Percentiles rank a stretch among this genome's conserved stretches.
These are phyloP conservation scores for Solanum aculeatissimum DNA, from an alignment of 305 asterid species.

Conservation along the genomic window DNA sequence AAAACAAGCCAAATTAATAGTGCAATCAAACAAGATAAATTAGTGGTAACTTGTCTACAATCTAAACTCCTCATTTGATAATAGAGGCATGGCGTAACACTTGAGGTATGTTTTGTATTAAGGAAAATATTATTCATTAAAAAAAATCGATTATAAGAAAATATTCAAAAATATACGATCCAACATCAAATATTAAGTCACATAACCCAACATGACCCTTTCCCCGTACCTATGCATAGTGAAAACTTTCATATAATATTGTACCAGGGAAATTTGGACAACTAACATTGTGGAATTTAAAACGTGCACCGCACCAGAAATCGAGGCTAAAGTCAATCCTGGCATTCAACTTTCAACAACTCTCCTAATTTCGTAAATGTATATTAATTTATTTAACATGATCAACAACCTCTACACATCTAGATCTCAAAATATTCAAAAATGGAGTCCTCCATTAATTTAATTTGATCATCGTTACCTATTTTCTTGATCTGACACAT, in stretches of 20 bases:
- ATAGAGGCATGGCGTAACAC: neutral
- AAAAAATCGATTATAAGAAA: neutral
- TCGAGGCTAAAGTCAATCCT: neutral
- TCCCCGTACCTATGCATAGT: too few relatives aligned
- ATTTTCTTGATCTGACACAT: neutral
- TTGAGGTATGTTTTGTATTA: neutral
- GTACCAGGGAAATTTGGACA: neutral
- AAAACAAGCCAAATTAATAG: neutral
- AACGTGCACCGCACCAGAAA: neutral
- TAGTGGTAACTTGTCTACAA: neutral
- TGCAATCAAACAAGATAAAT: neutral
- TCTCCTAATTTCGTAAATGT: neutral
- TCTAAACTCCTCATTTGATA: neutral
- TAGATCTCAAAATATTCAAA: neutral
- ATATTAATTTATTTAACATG: neutral
- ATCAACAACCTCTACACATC: neutral
- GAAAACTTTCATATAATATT: too few relatives aligned
- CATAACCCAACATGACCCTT: neutral
- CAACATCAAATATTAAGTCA: neutral
- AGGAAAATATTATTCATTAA: neutral
- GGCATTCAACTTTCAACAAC: neutral
- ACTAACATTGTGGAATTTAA: neutral
- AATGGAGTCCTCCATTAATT: neutral
- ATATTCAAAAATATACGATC: neutral
- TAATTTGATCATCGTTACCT: neutral